A percentile compares a stretch with the other conserved stretches of the same genome.
Evolutionary conservation across 257 asterid species (phyloP).

Genomic region (Ajuga chamaepitys): DNA sequence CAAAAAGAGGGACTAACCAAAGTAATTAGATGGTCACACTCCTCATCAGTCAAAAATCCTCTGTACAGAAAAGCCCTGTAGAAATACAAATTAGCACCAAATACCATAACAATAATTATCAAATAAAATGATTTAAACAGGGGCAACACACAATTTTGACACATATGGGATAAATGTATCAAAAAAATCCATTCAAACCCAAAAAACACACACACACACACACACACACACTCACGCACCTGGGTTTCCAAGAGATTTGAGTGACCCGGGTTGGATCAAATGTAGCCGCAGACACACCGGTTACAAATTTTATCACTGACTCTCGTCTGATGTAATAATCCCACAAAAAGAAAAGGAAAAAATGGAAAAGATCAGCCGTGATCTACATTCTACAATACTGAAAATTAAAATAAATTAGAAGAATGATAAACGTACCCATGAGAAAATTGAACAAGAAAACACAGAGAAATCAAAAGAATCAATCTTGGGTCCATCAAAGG

Average conservation of each 20-base stretch:
- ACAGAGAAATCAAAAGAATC: conserved; percentile 30
- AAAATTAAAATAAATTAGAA: background rate
- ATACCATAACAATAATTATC: conserved; percentile 7
- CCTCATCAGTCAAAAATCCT: conserved; percentile 60
- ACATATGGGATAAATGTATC: background rate
- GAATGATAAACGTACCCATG: conserved; percentile 27
- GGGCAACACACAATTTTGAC: background rate
- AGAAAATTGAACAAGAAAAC: conserved; percentile 34
- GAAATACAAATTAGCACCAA: conserved; percentile 9
- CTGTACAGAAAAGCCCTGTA: conserved; percentile 72
- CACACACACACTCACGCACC: too few species aligned
- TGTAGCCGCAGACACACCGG: conserved; percentile 37
- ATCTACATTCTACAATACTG: conserved; percentile 19
- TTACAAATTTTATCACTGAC: conserved; percentile 33
- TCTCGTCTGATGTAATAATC: conserved; percentile 32
- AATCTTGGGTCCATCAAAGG: conserved; percentile 37
- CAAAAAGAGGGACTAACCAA: conserved; percentile 42
- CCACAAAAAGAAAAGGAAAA: background rate
- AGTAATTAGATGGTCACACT: conserved; percentile 74
- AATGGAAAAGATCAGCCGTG: conserved; percentile 12
- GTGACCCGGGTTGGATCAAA: conserved; percentile 74
- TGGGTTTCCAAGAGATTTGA: conserved; percentile 84
- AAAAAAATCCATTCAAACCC: background rate
- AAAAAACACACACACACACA: too few species aligned
- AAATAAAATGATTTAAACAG: background rate